phyloP scores from a whole-genome alignment of 192 early-diverging fungal species.

The Jimgerdemannia flammicorona region DNA sequence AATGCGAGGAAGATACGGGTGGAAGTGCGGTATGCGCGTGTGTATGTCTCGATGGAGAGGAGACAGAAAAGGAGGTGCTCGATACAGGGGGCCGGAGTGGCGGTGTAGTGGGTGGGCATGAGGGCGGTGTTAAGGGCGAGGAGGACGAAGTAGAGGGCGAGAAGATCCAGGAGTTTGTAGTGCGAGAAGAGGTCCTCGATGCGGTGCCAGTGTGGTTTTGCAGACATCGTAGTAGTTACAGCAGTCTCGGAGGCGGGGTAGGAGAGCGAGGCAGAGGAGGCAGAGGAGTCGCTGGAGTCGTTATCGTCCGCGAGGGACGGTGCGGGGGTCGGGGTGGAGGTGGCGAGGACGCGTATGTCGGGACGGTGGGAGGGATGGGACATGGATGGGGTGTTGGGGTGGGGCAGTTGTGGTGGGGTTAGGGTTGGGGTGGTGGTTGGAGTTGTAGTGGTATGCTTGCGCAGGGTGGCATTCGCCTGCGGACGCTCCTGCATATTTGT shows the following conservation, averaged over 20 bases:
- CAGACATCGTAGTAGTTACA: neutral
- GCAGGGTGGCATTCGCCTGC: too few relatives aligned
- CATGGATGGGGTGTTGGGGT: too few relatives aligned
- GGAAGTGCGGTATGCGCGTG: neutral
- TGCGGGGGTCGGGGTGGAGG: neutral
- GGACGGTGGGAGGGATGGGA: too few relatives aligned
- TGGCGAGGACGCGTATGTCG: neutral
- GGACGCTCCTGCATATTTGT: too few relatives aligned
- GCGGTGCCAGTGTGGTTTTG: neutral
- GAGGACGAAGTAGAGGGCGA: neutral
- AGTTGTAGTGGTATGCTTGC: too few relatives aligned
- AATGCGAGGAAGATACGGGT: neutral
- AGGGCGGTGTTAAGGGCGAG: neutral
- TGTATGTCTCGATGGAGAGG: neutral
- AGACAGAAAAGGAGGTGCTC: neutral
- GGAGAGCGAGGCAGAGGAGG: neutral
- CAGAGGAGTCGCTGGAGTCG: neutral
- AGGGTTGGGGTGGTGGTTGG: too few relatives aligned
- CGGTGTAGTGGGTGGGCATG: neutral
- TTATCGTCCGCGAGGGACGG: neutral
- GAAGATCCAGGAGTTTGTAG: neutral
- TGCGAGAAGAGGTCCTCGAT: neutral
- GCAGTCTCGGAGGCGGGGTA: neutral
- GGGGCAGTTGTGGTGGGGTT: too few relatives aligned
- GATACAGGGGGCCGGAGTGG: neutral